These are phyloP conservation scores for Raffaelea ambrosiae DNA, from an alignment of 2,329 filamentous ascomycete species.

Conservation along the genomic window DNA sequence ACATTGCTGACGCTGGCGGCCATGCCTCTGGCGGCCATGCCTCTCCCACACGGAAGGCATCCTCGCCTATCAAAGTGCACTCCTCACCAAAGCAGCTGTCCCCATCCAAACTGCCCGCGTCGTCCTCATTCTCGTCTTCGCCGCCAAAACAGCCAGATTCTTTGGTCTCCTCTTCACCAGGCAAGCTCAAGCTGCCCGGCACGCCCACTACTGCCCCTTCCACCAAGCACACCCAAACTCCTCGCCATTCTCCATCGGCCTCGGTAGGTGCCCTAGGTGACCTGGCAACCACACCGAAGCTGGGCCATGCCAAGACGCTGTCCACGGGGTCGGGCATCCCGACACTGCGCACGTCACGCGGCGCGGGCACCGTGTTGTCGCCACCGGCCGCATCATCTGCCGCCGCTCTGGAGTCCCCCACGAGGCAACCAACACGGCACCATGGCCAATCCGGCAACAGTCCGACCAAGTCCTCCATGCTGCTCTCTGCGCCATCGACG, in stretches of 20 bases:
- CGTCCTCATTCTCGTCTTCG: no score
- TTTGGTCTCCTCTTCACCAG: no score
- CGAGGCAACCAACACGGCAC: slow-evolving; percentile 10
- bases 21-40: not conserved
- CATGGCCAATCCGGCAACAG: slow-evolving; percentile 17
- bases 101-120: not conserved
- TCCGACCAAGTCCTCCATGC: slow-evolving; percentile 21
- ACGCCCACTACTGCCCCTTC: slow-evolving; percentile 7
- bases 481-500: not conserved
- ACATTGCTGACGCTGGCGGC: slow-evolving; percentile 17
- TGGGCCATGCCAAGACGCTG: slow-evolving; percentile 38
- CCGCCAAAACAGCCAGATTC: no score
- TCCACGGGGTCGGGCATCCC: slow-evolving; percentile 45
- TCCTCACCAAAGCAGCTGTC: slow-evolving; percentile 6
- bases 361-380: slow-evolving; percentile 8
- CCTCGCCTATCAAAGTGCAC: not conserved
- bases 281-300: slow-evolving; percentile 10
- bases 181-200: no score
- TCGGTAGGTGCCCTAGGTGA: not conserved
- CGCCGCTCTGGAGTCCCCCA: slow-evolving; percentile 14
- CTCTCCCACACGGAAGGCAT: no score
- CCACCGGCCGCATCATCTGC: not conserved
- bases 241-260: no score
- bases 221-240: slow-evolving; percentile 3
- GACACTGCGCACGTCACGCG: slow-evolving; percentile 35